Percentiles rank a stretch among this genome's conserved stretches.
Evolutionary conservation across 768 basidiomycete genomes (phyloP).

Genomic region (Dioszegia crocea): DNA sequence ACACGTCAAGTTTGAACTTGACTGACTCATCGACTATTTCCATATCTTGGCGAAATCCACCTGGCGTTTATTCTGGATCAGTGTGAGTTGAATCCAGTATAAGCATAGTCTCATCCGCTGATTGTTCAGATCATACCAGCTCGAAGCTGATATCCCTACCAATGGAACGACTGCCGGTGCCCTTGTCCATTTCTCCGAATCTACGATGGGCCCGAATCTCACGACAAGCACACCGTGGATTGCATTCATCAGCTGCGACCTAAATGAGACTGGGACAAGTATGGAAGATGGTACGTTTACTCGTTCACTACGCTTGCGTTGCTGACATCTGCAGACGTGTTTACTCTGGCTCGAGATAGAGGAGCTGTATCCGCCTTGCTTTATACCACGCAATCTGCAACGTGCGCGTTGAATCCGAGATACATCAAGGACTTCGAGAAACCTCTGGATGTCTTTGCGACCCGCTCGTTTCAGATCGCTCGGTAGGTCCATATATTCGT

Average conservation of each 20-base stretch:
- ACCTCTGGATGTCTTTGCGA: constrained; percentile 54
- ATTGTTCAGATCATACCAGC: constrained; percentile 42
- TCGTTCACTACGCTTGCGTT: background rate
- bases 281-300: constrained; percentile 39
- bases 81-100: constrained; percentile 41
- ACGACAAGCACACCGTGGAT: constrained; percentile 81
- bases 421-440: constrained; percentile 65
- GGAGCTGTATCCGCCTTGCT: constrained; percentile 78
- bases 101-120: too few relatives aligned
- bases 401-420: constrained; percentile 70
- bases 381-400: constrained; percentile 67
- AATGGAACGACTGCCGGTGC: constrained; percentile 61
- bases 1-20: constrained; percentile 57
- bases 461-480: constrained; percentile 61
- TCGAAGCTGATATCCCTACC: constrained; percentile 43
- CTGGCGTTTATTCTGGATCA: constrained; percentile 31
- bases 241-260: constrained; percentile 78
- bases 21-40: constrained; percentile 60
- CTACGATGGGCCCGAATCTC: constrained; percentile 48
- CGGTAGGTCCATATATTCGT: constrained; percentile 46
- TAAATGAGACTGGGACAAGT: constrained; percentile 62
- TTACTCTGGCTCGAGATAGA: constrained; percentile 70
- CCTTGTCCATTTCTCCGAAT: constrained; percentile 77
- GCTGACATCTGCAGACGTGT: constrained; percentile 59
- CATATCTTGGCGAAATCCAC: constrained; percentile 56